These are phyloP conservation scores for Beauveria sp. DNA, from an alignment of 2,329 filamentous ascomycete genomes.

Conservation along the genomic window DNA sequence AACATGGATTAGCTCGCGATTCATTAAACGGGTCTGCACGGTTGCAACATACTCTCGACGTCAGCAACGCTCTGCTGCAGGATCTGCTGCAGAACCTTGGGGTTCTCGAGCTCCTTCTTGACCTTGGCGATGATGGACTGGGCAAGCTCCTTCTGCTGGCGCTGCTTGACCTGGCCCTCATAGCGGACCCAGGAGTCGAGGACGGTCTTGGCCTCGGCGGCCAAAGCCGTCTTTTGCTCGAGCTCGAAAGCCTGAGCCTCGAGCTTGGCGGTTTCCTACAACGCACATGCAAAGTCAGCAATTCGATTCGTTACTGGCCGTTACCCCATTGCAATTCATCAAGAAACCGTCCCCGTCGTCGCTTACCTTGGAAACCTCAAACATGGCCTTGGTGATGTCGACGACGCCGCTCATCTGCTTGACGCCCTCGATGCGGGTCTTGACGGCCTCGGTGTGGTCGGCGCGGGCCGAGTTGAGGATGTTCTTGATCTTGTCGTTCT, in stretches of 20 bases:
- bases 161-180: constrained; percentile 96
- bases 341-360: constrained; percentile 1
- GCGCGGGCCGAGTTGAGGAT: constrained; percentile 90
- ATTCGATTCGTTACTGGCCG: neutral
- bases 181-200: constrained; percentile 99
- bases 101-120: constrained; percentile 96
- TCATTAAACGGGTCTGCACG: neutral
- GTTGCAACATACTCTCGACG: constrained; percentile 71
- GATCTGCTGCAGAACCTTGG: constrained; percentile 94
- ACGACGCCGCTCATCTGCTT: constrained; percentile 91
- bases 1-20: constrained; percentile 24
- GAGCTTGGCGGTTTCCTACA: constrained; percentile 88
- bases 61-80: constrained; percentile 93
- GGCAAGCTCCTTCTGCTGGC: constrained; percentile 94
- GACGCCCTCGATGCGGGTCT: constrained; percentile 88
- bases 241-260: constrained; percentile 96
- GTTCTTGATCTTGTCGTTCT: constrained; percentile 86
- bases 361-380: constrained; percentile 92
- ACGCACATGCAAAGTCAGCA: constrained; percentile 16
- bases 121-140: constrained; percentile 94
- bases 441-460: constrained; percentile 93
- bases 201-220: constrained; percentile 86
- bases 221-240: constrained; percentile 90
- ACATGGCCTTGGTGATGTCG: constrained; percentile 93
- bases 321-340: constrained; percentile 1